Evolutionary conservation across 495 filamentous ascomycete species (phyloP).

Genomic region (Extremus antarcticus): DNA sequence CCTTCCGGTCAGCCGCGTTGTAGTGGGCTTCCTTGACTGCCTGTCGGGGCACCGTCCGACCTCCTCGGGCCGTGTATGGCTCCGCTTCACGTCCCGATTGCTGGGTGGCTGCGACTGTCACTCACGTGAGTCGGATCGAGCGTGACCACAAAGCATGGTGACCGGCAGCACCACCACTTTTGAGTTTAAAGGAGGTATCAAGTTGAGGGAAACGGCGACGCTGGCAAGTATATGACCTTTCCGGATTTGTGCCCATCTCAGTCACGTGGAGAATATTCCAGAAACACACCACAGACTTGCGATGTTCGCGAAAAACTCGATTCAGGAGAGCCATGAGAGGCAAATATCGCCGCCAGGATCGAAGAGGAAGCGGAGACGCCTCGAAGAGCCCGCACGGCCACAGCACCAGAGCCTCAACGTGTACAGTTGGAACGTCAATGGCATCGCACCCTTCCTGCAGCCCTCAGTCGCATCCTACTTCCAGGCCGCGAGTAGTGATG

Average conservation of each 20-base stretch:
- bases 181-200: too few species aligned
- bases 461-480: conserved; percentile 38
- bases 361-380: background rate
- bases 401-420: conserved; percentile 13
- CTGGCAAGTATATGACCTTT: background rate
- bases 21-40: too few species aligned
- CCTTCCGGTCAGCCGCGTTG: too few species aligned
- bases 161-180: too few species aligned
- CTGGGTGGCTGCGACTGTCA: too few species aligned
- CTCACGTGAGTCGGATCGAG: too few species aligned
- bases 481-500: background rate
- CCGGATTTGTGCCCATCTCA: background rate
- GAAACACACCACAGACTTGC: background rate
- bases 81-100: too few species aligned
- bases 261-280: background rate
- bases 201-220: background rate
- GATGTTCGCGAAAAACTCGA: background rate
- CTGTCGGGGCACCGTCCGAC: background rate
- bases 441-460: conserved; percentile 36
- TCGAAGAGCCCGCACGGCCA: background rate
- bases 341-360: background rate
- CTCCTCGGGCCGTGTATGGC: background rate
- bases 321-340: background rate
- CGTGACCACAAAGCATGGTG: too few species aligned
- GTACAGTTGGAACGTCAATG: conserved; percentile 45